Evolutionary conservation across 106 monocot species (phyloP), one percentile per base, ranked within the genome.

Genomic region (Acorus gramineus): DNA sequence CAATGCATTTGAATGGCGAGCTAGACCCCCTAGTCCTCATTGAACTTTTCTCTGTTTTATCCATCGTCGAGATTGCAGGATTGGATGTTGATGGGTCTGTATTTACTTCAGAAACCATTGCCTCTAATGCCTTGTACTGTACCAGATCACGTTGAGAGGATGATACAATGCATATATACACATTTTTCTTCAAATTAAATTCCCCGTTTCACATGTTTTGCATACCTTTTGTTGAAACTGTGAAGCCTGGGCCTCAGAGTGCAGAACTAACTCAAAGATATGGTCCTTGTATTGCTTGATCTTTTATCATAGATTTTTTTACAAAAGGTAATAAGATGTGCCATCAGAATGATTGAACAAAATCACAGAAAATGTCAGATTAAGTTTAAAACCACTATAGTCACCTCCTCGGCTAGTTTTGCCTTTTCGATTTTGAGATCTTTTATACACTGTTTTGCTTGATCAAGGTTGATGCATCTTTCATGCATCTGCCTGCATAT

Each of bases 1-100:
- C 63, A 74, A 90, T 82, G 69, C 89, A 90, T 69, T 73, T 79
- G 74, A 90, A 90, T 77, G 89, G 89, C 50, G 89, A 90, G 10
- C 77, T 70, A 63, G 89, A 75, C 53, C 82, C 64, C 68, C 85
- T 90, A 64, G 74, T 28, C 56, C 82, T 63, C 4, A 14, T 46
- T 61, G 74, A 64, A 61, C 45, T 66, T 63, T 59, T 82, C 67
- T 85, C 89, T 46, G 28, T 48, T 74, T 66, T 85, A 53, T 73
- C 72, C 11, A 14, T 11, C 50, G 4, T 11, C 54, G 44, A 52
- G 5, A 58, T 55, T 44, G 62, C 3, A 48, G 67, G 12, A 44
- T 49, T 63, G n/a, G 76, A 70, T 43, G 56, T 4, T 47, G 58
- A 46, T 42, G 64, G 47, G 62, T 65, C 67, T 14, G 7, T 52